Base-by-base conservation (phyloP, 345 rosid species). In the Brassica cretica region DNA sequence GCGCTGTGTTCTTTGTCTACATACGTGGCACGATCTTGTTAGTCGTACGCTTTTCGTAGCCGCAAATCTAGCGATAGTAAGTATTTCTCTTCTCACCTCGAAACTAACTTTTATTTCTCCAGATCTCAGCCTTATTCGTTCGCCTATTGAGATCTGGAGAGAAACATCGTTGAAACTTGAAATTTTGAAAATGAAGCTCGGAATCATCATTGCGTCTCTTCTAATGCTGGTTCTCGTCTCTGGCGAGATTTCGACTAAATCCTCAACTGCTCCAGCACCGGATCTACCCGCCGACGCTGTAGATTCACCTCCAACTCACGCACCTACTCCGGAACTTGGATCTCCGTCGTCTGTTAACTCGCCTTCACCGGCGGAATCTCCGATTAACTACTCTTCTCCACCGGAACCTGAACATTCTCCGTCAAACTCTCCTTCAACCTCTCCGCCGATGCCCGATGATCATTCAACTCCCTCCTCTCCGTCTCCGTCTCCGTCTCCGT, bases 191-290 rank as follows among this genome's bases (percentile, higher is more conserved):
- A 75, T 80, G 83, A 80, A 80, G 72, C 41, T 80, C 64, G 58
- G 11, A 7, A 0, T 64, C 32, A 32, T 32, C 68, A 41, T 75
- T 12, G 25, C 55, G 25, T n/a, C 56, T 56, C 49, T 59, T 1
- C 7, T 70, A 70, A 19, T 70, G 58, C 56, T 70, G 2, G 58
- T 2, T 12, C 72, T 80, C 68, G 83, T 64, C n/a, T 75, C 72
- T 33, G 63, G 83, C 19, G 69, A 65, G 64, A 58, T 15, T 29
- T 2, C 49, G 2, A 69, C 59, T 75, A 46, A 59, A 12, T 71
- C 70, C 0, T 60, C 83, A 49, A 81, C 84, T 4, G 77, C 84
- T 72, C 81, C 80, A n/a, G 35, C 83, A 0, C 83, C 80, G n/a
- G 77, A 71, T 76, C 61, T 66, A 70, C 0, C n/a, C 25, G 39